A percentile compares a stretch with the other conserved stretches of the same genome.
phyloP scores from a whole-genome alignment of 768 basidiomycete species.

The Pleurotus giganteus region DNA sequence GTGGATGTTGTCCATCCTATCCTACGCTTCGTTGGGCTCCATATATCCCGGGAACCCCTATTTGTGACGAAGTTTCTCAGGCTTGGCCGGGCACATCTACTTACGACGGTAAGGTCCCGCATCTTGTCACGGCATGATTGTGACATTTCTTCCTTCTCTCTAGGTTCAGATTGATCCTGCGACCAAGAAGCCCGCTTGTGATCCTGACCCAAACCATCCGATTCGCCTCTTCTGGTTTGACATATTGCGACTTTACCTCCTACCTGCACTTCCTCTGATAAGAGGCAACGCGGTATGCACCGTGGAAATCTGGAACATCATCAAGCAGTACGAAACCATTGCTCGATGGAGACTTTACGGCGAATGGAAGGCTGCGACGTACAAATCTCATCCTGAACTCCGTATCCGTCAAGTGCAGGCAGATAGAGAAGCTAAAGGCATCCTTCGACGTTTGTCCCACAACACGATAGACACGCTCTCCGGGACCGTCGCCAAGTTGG shows the following conservation, averaged over 20 bases:
- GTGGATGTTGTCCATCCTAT: constrained; percentile 75
- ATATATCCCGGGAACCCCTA: constrained; percentile 74
- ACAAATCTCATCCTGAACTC: constrained; percentile 77
- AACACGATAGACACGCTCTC: constrained; percentile 84
- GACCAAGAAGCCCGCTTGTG: constrained; percentile 57
- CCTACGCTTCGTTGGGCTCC: constrained; percentile 75
- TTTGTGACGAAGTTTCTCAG: constrained; percentile 81
- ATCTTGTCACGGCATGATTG: constrained; percentile 13
- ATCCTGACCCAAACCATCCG: constrained; percentile 56
- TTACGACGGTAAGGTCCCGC: constrained; percentile 57
- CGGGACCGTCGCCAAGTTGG: constrained; percentile 87
- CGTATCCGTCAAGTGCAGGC: constrained; percentile 79
- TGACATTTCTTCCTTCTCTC: background rate
- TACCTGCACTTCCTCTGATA: constrained; percentile 86
- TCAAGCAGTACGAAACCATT: constrained; percentile 74
- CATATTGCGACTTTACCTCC: constrained; percentile 72
- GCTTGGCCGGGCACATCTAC: constrained; percentile 66
- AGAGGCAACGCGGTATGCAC: constrained; percentile 86
- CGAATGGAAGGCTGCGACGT: constrained; percentile 82
- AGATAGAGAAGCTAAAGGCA: constrained; percentile 84
- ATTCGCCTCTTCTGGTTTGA: constrained; percentile 82
- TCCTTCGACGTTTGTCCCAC: constrained; percentile 82
- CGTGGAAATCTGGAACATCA: constrained; percentile 89
- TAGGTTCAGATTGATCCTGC: constrained; percentile 53
- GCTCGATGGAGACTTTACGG: constrained; percentile 91